Base-by-base conservation (phyloP, 768 basidiomycete species). In the Tylopilus plumbeoviolaceoides region DNA sequence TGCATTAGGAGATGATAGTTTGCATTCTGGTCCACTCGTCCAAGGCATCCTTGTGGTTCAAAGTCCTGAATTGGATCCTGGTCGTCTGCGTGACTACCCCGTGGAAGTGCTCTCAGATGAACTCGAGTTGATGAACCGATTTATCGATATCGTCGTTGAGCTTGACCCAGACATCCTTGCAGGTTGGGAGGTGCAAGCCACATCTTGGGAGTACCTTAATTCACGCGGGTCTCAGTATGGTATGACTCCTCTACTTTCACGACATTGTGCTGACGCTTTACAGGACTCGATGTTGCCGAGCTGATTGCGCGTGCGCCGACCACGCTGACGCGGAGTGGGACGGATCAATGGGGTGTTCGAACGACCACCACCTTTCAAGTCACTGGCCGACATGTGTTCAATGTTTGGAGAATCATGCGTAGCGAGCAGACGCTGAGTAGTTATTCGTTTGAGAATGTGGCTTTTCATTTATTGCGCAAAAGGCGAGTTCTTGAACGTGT, bases 371-470 rank as follows among this genome's bases (percentile, higher is more conserved):
- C 86, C 2, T 87, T 99, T 69, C 85, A 83, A 56, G 84, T 94
- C 36, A 75, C 79, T 20, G 97, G 97, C 0, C 78, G 97, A 17
- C 95, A 99, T 64, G 87, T 95, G 31, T 74, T 99, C 44, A 97
- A 98, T 59, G 70, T 91, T 14, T 98, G 94, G 94, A 77, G 94
- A 50, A 82, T 98, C 47, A 89, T 98, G 80, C 84, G 92, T 31
- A 81, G 83, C 1, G 95, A 98, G 61, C 80, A 84, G 54, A 83
- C 78, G 18, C 70, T 98, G 49, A 80, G 77, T 33, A 83, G 80
- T 54, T 94, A 98, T 69, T 84, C 89, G 0, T 87, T 98, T 57
- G 95, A 98, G 70, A 92, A 95, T 59, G 85, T 91, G 0, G 89
- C 76, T 0, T 94, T 92, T 63, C 84, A 95, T 58, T 64, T 95